Evolutionary conservation across 768 basidiomycete genomes (phyloP).

Genomic region (Clitopilus passeckerianus): DNA sequence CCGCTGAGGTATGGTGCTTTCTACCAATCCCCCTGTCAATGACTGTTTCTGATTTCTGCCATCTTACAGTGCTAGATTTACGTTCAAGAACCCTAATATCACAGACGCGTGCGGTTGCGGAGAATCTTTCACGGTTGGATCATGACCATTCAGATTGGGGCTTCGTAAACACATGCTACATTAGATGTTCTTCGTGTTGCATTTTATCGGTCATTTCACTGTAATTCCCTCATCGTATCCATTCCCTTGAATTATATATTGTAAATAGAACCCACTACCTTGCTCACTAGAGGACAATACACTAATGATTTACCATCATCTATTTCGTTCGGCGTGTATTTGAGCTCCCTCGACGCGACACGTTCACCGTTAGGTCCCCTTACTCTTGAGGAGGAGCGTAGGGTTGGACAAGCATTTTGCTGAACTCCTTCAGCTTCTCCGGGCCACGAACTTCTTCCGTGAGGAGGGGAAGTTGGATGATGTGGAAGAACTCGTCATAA

Average conservation of each 20-base stretch:
- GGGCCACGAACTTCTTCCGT: slow-evolving; percentile 97
- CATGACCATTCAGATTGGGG: slow-evolving; percentile 12
- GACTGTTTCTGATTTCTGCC: background rate
- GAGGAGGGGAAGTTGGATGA: slow-evolving; percentile 85
- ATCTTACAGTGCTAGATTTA: slow-evolving; percentile 63
- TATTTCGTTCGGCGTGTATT: background rate
- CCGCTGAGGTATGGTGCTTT: slow-evolving; percentile 55
- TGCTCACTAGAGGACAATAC: background rate
- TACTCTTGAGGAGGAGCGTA: slow-evolving; percentile 56
- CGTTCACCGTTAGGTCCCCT: background rate
- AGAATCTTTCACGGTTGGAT: slow-evolving; percentile 77
- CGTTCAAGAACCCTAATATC: slow-evolving; percentile 89
- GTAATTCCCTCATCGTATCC: background rate
- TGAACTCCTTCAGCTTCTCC: slow-evolving; percentile 89
- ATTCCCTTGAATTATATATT: background rate
- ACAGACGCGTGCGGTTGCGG: slow-evolving; percentile 94
- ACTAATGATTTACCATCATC: background rate
- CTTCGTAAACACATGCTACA: too few relatives aligned
- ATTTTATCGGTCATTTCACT: background rate
- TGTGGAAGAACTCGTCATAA: slow-evolving; percentile 98
- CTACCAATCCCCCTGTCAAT: background rate
- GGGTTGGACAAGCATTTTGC: slow-evolving; percentile 84
- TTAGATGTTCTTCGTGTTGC: too few relatives aligned
- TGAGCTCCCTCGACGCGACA: background rate
- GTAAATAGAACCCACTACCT: background rate